phyloP scores from a whole-genome alignment of 495 filamentous ascomycete genomes.

The Barbatosphaeria neglecta region DNA sequence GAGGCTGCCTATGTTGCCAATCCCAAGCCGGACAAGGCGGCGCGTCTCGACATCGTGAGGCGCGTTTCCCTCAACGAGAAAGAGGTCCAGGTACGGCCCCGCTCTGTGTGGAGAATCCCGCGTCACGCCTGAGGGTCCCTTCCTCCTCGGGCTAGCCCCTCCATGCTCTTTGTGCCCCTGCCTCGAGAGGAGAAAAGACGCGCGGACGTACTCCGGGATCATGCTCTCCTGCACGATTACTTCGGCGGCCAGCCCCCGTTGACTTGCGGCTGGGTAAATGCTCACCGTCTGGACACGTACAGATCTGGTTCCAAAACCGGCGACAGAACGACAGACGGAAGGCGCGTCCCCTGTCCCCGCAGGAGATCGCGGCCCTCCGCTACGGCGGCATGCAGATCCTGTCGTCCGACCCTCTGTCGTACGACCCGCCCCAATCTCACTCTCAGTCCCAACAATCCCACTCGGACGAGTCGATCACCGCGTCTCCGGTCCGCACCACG shows the following conservation, averaged over 20 bases:
- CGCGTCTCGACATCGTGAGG: constrained; percentile 70
- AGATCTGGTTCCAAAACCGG: constrained; percentile 99
- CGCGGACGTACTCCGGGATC: too few species aligned
- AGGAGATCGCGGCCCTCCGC: constrained; percentile 58
- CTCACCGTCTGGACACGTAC: not conserved
- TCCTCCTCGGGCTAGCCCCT: too few species aligned
- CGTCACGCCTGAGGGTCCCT: too few species aligned
- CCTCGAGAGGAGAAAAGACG: too few species aligned
- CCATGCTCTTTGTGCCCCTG: too few species aligned
- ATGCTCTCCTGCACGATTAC: too few species aligned
- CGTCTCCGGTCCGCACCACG: constrained; percentile 1
- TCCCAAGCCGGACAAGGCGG: constrained; percentile 84
- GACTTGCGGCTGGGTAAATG: too few species aligned
- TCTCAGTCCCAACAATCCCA: too few species aligned
- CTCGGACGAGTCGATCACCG: constrained; percentile 7
- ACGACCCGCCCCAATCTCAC: constrained; percentile 11
- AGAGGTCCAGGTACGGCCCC: constrained; percentile 88
- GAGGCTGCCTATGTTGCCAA: constrained; percentile 79
- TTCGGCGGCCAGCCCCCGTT: too few species aligned
- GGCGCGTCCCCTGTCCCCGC: constrained; percentile 71
- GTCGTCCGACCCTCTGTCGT: constrained; percentile 32
- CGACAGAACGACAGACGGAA: constrained; percentile 88
- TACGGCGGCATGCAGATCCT: constrained; percentile 44
- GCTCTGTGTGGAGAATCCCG: too few species aligned
- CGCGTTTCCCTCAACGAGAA: constrained; percentile 89